phyloP scores from a whole-genome alignment of 1,284 basidiomycete genomes.

The Rugosomyces carneus region DNA sequence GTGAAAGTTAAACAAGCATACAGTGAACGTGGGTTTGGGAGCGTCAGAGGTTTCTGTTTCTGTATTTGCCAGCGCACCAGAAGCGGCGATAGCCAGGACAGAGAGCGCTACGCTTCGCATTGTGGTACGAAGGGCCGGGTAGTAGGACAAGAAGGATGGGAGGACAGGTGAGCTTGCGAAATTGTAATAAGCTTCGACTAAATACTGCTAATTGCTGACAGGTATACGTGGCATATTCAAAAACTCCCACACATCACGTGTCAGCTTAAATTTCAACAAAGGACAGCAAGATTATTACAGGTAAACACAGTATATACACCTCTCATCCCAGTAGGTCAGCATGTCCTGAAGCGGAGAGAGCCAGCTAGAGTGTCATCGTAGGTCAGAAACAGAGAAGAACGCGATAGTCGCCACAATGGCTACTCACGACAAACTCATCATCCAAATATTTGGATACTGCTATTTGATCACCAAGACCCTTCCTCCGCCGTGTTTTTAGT shows the following conservation, averaged over 20 bases:
- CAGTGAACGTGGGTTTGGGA: conserved; percentile 62
- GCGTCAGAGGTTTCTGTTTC: conserved; percentile 40
- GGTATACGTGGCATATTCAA: conserved; percentile 37
- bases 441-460: conserved; percentile 93
- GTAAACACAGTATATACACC: too few relatives aligned
- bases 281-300: too few relatives aligned
- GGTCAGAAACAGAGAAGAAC: background rate
- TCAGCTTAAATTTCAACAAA: conserved; percentile 17
- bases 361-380: conserved; percentile 45
- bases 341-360: conserved; percentile 86
- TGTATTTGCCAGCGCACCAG: conserved; percentile 51
- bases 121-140: conserved; percentile 61
- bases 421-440: conserved; percentile 84
- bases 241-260: conserved; percentile 26
- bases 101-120: conserved; percentile 85
- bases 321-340: conserved; percentile 74
- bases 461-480: conserved; percentile 91
- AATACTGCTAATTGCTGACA: conserved; percentile 23
- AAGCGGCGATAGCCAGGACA: conserved; percentile 59
- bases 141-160: conserved; percentile 26
- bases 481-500: conserved; percentile 92
- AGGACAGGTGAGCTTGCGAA: conserved; percentile 30
- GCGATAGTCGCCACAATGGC: background rate
- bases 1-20: conserved; percentile 27
- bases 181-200: conserved; percentile 23